Conservation (phyloP, 2,329 filamentous ascomycete genomes). For the Chaetomium strumarium region DNA sequence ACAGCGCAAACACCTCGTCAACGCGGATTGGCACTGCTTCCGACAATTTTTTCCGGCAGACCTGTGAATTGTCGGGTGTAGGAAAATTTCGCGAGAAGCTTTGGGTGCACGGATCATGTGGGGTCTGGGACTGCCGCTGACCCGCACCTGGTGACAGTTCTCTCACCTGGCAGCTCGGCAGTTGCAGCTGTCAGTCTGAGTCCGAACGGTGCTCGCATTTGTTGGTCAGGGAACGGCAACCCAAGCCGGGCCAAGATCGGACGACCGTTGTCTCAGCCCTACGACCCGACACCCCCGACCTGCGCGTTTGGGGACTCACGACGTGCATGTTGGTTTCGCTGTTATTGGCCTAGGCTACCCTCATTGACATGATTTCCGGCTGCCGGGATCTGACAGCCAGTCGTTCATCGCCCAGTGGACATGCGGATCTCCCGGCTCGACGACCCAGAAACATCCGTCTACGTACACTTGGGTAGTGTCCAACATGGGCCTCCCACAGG, state of each 20-base stretch:
- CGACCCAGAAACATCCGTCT: too few species aligned
- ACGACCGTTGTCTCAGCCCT: slow-evolving; percentile 17
- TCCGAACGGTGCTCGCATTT: background rate
- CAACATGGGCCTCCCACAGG: too few species aligned
- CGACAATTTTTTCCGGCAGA: slow-evolving; percentile 18
- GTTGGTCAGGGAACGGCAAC: background rate
- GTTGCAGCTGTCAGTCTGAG: background rate
- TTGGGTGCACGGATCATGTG: slow-evolving; percentile 22
- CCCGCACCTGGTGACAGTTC: background rate
- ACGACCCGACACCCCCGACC: background rate
- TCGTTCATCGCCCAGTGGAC: background rate
- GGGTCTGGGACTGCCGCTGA: slow-evolving; percentile 9
- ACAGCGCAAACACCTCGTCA: slow-evolving; percentile 16
- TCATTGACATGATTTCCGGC: background rate
- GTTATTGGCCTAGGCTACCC: background rate
- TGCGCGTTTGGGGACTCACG: background rate
- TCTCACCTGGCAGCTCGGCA: background rate
- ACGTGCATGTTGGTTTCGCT: background rate
- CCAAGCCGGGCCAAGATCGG: background rate
- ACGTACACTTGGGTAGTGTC: too few species aligned
- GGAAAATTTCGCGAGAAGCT: slow-evolving; percentile 26
- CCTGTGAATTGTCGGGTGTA: slow-evolving; percentile 12
- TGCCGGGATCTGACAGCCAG: background rate
- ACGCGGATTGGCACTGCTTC: slow-evolving; percentile 13
- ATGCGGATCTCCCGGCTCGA: background rate